A percentile compares a stretch with the other conserved stretches of the same genome.
Evolutionary conservation across 169 alveolate species (phyloP).

Genomic region (Babesia caballi): DNA sequence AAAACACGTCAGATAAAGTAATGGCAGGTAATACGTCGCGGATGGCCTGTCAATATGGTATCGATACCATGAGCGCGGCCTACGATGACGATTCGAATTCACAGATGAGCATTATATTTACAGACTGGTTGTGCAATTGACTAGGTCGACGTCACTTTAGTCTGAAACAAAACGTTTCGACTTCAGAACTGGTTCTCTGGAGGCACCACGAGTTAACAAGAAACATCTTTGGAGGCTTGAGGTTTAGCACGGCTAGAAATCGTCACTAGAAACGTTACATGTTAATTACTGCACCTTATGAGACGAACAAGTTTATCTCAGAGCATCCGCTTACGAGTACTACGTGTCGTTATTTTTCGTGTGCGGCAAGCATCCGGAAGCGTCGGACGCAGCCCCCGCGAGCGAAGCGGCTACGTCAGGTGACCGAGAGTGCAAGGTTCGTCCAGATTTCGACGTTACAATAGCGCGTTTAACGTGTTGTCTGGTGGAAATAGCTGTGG

Average conservation of each 20-base stretch:
- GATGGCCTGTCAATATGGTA: too few relatives aligned
- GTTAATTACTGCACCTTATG: not conserved
- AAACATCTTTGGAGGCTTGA: not conserved
- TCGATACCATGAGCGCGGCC: too few relatives aligned
- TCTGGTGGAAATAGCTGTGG: not conserved
- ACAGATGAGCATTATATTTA: too few relatives aligned
- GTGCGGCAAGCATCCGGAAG: not conserved
- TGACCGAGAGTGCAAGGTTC: not conserved
- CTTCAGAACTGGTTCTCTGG: not conserved
- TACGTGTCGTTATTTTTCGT: not conserved
- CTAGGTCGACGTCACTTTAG: too few relatives aligned
- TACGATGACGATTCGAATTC: too few relatives aligned
- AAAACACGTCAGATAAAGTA: too few relatives aligned
- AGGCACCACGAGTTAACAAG: not conserved
- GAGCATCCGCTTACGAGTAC: not conserved
- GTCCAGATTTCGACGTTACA: too few relatives aligned
- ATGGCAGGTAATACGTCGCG: too few relatives aligned
- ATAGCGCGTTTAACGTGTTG: not conserved
- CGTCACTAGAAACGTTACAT: not conserved
- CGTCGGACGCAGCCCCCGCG: not conserved
- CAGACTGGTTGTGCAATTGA: too few relatives aligned
- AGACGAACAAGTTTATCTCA: not conserved
- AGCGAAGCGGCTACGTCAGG: not conserved
- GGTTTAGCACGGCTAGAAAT: not conserved
- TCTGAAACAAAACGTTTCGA: not conserved